Percentiles rank a stretch among this genome's conserved stretches.
Evolutionary conservation across 306 rosid species (phyloP).

Genomic region (Urtica urens): DNA sequence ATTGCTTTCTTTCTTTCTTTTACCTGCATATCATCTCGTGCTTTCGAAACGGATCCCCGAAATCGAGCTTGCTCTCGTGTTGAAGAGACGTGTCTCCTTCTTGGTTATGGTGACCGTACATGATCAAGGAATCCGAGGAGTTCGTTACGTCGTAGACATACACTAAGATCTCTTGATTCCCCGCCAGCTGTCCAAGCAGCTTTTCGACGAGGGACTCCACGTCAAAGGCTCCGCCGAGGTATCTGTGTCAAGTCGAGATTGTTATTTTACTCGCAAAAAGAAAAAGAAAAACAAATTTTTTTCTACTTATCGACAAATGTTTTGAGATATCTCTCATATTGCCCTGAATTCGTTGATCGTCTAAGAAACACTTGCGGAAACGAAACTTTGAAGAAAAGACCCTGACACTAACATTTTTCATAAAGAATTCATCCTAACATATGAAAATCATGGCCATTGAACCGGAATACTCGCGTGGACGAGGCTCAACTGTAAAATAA

Average conservation of each 20-base stretch:
- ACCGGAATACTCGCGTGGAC: no score
- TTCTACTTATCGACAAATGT: no score
- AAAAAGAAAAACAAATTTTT: slow-evolving; percentile 14
- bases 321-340: no score
- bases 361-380: no score
- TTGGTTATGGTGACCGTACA: slow-evolving; percentile 84
- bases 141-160: slow-evolving; percentile 84
- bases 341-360: no score
- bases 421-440: no score
- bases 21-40: slow-evolving; percentile 96
- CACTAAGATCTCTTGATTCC: slow-evolving; percentile 81
- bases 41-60: slow-evolving; percentile 88
- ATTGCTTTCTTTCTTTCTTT: no score
- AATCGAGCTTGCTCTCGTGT: slow-evolving; percentile 87
- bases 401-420: no score
- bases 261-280: slow-evolving; percentile 14
- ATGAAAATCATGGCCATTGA: no score
- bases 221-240: slow-evolving; percentile 94
- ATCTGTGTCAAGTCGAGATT: slow-evolving; percentile 39
- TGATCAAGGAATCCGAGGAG: slow-evolving; percentile 54
- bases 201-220: slow-evolving; percentile 97
- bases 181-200: slow-evolving; percentile 97
- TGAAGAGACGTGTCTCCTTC: slow-evolving; percentile 60
- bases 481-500: no score
- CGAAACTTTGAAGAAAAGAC: no score